Conservation (phyloP, 306 rosid genomes). For the Lathyrus aphaca region DNA sequence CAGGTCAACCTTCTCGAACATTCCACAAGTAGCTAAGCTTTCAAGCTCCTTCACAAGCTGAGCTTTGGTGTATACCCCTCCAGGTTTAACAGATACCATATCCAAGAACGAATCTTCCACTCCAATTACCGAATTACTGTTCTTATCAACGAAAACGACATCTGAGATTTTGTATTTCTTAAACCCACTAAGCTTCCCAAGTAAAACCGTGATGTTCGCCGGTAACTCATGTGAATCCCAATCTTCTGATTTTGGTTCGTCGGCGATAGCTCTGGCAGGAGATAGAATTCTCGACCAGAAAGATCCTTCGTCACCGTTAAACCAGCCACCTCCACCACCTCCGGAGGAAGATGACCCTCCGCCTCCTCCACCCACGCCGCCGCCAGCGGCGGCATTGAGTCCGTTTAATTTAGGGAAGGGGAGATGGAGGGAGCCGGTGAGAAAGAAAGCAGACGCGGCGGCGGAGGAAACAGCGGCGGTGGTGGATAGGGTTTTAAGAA, state of each 20-base stretch:
- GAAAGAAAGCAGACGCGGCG: slow-evolving; percentile 54
- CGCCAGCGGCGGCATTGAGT: no score
- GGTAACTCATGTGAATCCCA: slow-evolving; percentile 96
- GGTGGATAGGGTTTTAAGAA: slow-evolving; percentile 57
- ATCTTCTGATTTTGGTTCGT: slow-evolving; percentile 65
- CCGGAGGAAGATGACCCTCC: slow-evolving; percentile 20
- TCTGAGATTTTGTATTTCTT: slow-evolving; percentile 88
- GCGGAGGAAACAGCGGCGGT: slow-evolving; percentile 66
- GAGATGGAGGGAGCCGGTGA: slow-evolving; percentile 26
- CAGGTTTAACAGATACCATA: slow-evolving; percentile 92
- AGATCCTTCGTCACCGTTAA: slow-evolving; percentile 53
- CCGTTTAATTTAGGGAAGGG: background rate
- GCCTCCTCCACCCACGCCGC: slow-evolving; percentile 26
- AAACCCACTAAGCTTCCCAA: slow-evolving; percentile 82
- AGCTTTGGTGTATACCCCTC: slow-evolving; percentile 76
- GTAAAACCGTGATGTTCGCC: slow-evolving; percentile 77
- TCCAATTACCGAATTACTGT: slow-evolving; percentile 57
- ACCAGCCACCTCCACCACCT: slow-evolving; percentile 45
- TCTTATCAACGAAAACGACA: slow-evolving; percentile 76
- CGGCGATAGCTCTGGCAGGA: slow-evolving; percentile 64
- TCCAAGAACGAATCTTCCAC: slow-evolving; percentile 89
- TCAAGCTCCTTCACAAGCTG: slow-evolving; percentile 97
- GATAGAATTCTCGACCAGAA: slow-evolving; percentile 60
- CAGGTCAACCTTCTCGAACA: slow-evolving; percentile 97
- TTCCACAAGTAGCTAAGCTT: slow-evolving; percentile 82